These are phyloP conservation scores for Camelina laxa DNA, from an alignment of 345 rosid species.

Conservation along the genomic window DNA sequence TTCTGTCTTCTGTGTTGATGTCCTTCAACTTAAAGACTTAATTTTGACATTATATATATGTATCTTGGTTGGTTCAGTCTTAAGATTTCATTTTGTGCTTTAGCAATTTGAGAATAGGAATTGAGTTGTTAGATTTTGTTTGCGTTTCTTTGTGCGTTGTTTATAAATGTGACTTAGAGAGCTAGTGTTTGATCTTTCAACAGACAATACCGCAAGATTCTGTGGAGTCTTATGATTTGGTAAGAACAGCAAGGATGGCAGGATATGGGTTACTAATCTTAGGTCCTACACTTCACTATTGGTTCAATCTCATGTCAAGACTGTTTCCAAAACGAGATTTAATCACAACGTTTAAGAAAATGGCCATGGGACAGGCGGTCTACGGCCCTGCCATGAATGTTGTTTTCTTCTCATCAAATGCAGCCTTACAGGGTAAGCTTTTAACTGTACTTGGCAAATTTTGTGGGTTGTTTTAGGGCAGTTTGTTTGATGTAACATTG, in stretches of 20 bases:
- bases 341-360: conserved; percentile 81
- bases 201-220: conserved; percentile 59
- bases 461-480: background rate
- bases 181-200: conserved; percentile 18
- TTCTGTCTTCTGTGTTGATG: conserved; percentile 11
- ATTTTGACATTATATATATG: background rate
- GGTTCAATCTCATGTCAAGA: conserved; percentile 83
- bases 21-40: background rate
- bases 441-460: background rate
- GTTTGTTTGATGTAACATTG: background rate
- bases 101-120: background rate
- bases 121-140: conserved; percentile 5
- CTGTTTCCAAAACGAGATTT: conserved; percentile 77
- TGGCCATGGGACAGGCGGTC: conserved; percentile 74
- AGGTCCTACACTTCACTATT: conserved; percentile 84
- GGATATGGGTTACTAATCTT: conserved; percentile 76
- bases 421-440: conserved; percentile 70
- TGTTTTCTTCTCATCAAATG: conserved; percentile 79
- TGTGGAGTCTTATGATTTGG: conserved; percentile 66
- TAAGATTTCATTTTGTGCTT: background rate
- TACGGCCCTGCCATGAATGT: conserved; percentile 86
- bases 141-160: conserved; percentile 3
- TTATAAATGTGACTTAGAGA: background rate
- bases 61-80: background rate
- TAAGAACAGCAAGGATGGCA: conserved; percentile 84